Evolutionary conservation across 768 basidiomycete species (phyloP), one percentile per base, ranked within the genome.

Genomic region (Strobilomyces confusus): DNA sequence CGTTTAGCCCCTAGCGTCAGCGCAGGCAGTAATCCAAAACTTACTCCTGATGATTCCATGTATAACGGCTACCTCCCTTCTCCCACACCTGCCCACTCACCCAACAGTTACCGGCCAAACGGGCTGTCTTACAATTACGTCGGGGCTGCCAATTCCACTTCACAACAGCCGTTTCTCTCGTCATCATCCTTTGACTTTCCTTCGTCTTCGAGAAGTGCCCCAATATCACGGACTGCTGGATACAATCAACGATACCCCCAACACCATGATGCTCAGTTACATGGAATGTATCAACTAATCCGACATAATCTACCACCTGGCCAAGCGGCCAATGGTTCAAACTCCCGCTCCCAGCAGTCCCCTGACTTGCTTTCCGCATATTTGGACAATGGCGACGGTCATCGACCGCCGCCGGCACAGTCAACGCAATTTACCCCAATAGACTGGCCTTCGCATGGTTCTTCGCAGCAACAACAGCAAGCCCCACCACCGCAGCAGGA

Each of bases 361-460:
- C 58, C 66, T 4, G 63, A 65, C 41, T 26, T 70, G 34, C 58
- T 72, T n/a, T 67, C 66, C 9, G 56, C 64, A 3, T 70, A 65
- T 43, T 47, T 70, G 25, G 70, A 70, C 13, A 64, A 62, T 8
- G 45, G 59, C 1, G 66, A 71, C 12, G 68, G 70, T 25, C 64
- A 58, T 15, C 56, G 67, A 29, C 58, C 54, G 11, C 63, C 64
- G 8, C 54, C 57, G 43, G 57, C 53, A 49, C 62, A 59, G 23
- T 19, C 65, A 13, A 57, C 69, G 1, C 67, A 67, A 14, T 71
- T 62, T 11, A 45, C 36, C 5, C 43, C 69, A 29, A 22, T 71
- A n/a, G 69, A 71, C 48, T 71, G 69, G 69, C 69, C 69, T 19
- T 65, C 71, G 7, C 69, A 71, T 49, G 58, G 55, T 9, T 50